These are phyloP conservation scores for Coffea humblotiana DNA, from an alignment of 305 asterid genomes.

Conservation along the genomic window DNA sequence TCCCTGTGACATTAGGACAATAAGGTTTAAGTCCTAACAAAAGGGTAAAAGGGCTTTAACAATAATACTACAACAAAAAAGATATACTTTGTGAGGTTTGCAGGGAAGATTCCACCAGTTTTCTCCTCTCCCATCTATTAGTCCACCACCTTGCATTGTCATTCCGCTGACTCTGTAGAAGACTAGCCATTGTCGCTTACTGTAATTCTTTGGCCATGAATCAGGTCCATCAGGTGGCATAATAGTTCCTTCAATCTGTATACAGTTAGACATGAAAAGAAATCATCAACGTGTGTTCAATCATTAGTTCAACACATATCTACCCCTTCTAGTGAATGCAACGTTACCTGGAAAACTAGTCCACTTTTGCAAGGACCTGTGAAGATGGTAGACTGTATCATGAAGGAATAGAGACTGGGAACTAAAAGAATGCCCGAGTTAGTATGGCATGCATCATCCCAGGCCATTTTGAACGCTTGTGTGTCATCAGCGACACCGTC, in stretches of 20 bases:
- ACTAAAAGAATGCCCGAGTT: slow-evolving; percentile 43
- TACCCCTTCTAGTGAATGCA: not conserved
- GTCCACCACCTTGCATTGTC: slow-evolving; percentile 80
- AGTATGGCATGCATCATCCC: slow-evolving; percentile 74
- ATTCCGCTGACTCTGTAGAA: slow-evolving; percentile 68
- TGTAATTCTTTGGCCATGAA: slow-evolving; percentile 53
- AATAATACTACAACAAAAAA: not conserved
- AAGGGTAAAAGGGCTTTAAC: not conserved
- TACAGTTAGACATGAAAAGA: not conserved
- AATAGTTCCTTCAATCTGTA: slow-evolving; percentile 69
- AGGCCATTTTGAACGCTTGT: slow-evolving; percentile 63
- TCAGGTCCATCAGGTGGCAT: slow-evolving; percentile 80
- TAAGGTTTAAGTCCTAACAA: slow-evolving; percentile 1
- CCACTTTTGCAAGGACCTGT: slow-evolving; percentile 65
- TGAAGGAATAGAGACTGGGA: slow-evolving; percentile 47
- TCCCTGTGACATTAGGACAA: slow-evolving; percentile 51
- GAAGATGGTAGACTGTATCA: slow-evolving; percentile 70
- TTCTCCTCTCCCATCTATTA: slow-evolving; percentile 76
- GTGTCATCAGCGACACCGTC: slow-evolving; percentile 68
- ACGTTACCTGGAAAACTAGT: slow-evolving; percentile 55
- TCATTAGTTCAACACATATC: not conserved
- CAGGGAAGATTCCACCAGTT: slow-evolving; percentile 98
- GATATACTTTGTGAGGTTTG: slow-evolving; percentile 85
- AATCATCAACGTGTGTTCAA: not conserved
- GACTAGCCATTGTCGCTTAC: slow-evolving; percentile 73